Evolutionary conservation across 1,284 basidiomycete species (phyloP), one percentile per base, ranked within the genome.

Genomic region (Inonotus obliquus): DNA sequence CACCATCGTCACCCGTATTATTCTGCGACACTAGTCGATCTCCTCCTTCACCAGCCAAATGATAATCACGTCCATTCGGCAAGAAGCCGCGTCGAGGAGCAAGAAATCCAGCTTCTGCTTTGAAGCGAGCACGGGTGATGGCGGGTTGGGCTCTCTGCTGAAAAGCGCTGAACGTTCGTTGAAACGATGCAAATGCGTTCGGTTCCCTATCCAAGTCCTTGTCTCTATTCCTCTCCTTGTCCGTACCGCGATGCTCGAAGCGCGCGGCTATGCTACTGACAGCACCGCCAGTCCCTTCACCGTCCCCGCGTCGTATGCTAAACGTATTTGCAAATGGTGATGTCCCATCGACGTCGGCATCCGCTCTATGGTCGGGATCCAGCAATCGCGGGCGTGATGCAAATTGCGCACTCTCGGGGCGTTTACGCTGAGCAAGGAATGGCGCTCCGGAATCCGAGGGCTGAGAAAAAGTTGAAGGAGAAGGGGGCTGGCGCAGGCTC

Each of bases 351-450:
- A 54, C 29, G 19, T 54, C 60, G 6, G 14, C 54, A 2, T 23
- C 27, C 4, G 14, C 51, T 7, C 25, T 25, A 11, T 14, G n/a
- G 5, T 60, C 45, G 10, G 14, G 7, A 21, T 58, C 52, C 6
- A 45, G 9, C 21, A n/a, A 1, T 10, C 38, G 23, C 25, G 59
- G 52, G 9, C 76, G 66, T 1, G 71, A 64, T 14, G 70, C 68
- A 17, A 87, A 65, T 65, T 87, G 85, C 35, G 83, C 77, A 67
- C 85, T 88, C 66, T 88, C 86, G 0, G 87, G 87, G 1, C 86
- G 76, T 14, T 80, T 73, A 2, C 82, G 74, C 1, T 73, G 74
- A 0, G 73, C 73, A 0, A 81, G 76, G 2, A 76, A 60, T 0
- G 77, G 79, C 0, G 79, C 52, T 23, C 35, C 52, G 25, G 27